These are phyloP conservation scores for Podospora australis DNA, from an alignment of 495 filamentous ascomycete species.

Conservation along the genomic window DNA sequence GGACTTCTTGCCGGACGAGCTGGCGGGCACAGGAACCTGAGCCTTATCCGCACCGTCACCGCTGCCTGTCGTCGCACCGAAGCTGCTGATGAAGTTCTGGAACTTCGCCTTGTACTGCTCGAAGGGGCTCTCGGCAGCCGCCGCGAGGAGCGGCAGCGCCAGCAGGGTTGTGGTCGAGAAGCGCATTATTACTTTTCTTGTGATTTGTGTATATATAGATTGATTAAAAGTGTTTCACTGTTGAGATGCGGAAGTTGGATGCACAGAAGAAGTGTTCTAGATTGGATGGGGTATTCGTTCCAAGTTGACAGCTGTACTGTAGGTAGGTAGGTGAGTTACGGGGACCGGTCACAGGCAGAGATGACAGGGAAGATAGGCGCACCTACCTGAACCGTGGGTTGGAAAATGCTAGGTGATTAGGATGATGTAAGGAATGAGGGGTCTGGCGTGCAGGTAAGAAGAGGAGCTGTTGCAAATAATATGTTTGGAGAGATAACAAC, in stretches of 20 bases:
- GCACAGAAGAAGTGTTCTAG: neutral
- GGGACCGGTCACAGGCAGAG: neutral
- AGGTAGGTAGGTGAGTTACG: neutral
- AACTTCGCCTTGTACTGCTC: slow-evolving; percentile 63
- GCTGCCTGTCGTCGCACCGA: slow-evolving; percentile 45
- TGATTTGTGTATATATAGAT: neutral
- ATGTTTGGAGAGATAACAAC: no score
- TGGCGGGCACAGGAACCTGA: slow-evolving; percentile 40
- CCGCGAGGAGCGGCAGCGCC: slow-evolving; percentile 62
- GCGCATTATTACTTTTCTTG: slow-evolving; percentile 55
- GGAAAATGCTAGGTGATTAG: neutral
- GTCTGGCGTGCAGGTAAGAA: slow-evolving; percentile 5
- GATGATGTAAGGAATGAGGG: slow-evolving; percentile 22
- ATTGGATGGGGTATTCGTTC: neutral
- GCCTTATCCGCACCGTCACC: slow-evolving; percentile 46
- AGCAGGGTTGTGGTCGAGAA: slow-evolving; percentile 57
- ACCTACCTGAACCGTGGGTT: no score
- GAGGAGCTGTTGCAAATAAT: neutral
- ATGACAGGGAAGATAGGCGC: neutral
- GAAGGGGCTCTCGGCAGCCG: slow-evolving; percentile 46
- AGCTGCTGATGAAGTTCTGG: slow-evolving; percentile 47
- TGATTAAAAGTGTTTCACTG: slow-evolving; percentile 2
- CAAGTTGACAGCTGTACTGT: neutral
- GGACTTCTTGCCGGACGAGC: slow-evolving; percentile 29
- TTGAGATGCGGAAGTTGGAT: neutral